These are phyloP conservation scores for Craterostigma plantagineum DNA, from an alignment of 257 asterid genomes.

Conservation along the genomic window DNA sequence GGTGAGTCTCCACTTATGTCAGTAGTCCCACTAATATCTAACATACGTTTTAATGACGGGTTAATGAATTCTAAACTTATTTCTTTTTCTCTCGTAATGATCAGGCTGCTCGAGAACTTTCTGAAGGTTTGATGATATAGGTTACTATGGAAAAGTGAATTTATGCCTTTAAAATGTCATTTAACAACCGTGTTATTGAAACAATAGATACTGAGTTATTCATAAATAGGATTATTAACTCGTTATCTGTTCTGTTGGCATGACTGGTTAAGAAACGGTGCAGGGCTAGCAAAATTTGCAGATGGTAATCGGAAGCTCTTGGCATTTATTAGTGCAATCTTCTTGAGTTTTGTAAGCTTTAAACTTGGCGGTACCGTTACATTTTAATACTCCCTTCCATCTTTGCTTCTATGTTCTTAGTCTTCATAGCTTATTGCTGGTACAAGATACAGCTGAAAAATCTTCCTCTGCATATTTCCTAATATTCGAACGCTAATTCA, in stretches of 20 bases:
- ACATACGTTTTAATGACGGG: background rate
- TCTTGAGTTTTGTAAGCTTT: conserved; percentile 62
- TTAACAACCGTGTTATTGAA: too few species aligned
- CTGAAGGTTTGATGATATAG: conserved; percentile 35
- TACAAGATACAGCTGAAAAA: too few species aligned
- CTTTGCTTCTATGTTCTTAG: background rate
- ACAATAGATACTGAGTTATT: too few species aligned
- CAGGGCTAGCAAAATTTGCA: conserved; percentile 60
- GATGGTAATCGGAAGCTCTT: conserved; percentile 62
- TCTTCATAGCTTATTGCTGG: too few species aligned
- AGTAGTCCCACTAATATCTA: conserved; percentile 1
- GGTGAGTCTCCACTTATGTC: conserved; percentile 23
- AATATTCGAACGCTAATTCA: background rate
- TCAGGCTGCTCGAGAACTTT: conserved; percentile 67
- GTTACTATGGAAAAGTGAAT: too few species aligned
- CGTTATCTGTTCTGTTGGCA: too few species aligned
- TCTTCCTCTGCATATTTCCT: background rate
- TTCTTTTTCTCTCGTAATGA: conserved; percentile 13
- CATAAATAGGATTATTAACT: too few species aligned
- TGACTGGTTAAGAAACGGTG: conserved; percentile 8
- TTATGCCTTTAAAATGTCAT: conserved; percentile 1
- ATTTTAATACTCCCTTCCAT: background rate
- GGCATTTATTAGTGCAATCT: conserved; percentile 52
- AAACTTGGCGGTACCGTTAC: conserved; percentile 5
- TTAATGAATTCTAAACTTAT: background rate